These are phyloP conservation scores for Tetrapisispora taiwanensis DNA, from an alignment of 805 yeast genomes.

Conservation along the genomic window DNA sequence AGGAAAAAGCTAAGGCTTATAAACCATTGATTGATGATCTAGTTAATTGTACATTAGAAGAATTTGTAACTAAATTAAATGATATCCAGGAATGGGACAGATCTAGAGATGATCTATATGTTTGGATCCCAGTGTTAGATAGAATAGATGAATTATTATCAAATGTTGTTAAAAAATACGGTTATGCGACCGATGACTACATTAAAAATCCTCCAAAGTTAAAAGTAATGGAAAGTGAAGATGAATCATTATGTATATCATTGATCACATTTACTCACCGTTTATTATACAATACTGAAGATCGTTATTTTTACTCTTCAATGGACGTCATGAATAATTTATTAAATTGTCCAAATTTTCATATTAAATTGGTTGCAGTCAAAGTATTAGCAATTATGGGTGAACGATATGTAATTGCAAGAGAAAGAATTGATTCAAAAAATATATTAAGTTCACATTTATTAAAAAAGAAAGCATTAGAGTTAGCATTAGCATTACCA, in stretches of 20 bases:
- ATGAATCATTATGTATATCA: constrained; percentile 38
- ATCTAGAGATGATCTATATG: constrained; percentile 58
- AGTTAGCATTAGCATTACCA: constrained; percentile 47
- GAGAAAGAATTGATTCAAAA: constrained; percentile 22
- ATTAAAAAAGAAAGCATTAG: constrained; percentile 38
- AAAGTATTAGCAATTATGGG: constrained; percentile 50
- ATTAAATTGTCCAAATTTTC: constrained; percentile 48
- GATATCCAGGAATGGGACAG: constrained; percentile 43
- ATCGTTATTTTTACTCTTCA: constrained; percentile 59
- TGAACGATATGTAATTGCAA: constrained; percentile 42
- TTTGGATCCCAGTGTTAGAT: constrained; percentile 71
- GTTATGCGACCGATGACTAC: constrained; percentile 26
- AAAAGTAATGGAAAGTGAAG: constrained; percentile 35
- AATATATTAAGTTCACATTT: constrained; percentile 20
- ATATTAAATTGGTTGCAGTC: constrained; percentile 50
- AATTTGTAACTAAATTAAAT: constrained; percentile 34
- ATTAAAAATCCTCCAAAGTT: constrained; percentile 39
- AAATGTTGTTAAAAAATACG: constrained; percentile 41
- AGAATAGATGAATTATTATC: constrained; percentile 63
- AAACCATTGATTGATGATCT: constrained; percentile 33
- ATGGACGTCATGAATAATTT: constrained; percentile 49
- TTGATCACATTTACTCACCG: constrained; percentile 52
- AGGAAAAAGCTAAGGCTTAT: constrained; percentile 37
- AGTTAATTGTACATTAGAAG: constrained; percentile 28
- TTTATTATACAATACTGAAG: constrained; percentile 58